Percentiles rank a stretch among this genome's conserved stretches.
These are phyloP conservation scores for Carex littledalei DNA, from an alignment of 176 grass and related monocot genomes.

Conservation along the genomic window DNA sequence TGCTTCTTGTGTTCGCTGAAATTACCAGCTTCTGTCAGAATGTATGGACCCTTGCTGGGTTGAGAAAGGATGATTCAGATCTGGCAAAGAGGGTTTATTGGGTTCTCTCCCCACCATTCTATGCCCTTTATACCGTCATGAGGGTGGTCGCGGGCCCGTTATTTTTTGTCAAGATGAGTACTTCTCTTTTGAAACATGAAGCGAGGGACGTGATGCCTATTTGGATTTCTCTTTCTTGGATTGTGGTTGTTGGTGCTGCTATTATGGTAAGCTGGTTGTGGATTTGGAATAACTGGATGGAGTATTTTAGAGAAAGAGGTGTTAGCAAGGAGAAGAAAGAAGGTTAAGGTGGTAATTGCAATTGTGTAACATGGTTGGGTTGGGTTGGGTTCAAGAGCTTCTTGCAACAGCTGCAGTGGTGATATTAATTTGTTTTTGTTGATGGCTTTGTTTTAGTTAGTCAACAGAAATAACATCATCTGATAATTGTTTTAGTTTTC, in stretches of 20 bases:
- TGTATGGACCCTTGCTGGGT: slow-evolving; percentile 72
- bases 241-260: slow-evolving; percentile 61
- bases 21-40: slow-evolving; percentile 84
- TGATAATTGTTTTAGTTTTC: slow-evolving; percentile 12
- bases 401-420: neutral
- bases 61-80: slow-evolving; percentile 63
- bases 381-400: neutral
- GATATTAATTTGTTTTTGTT: slow-evolving; percentile 1
- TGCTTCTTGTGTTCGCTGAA: slow-evolving; percentile 78
- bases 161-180: slow-evolving; percentile 71
- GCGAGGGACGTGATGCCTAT: slow-evolving; percentile 60
- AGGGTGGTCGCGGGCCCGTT: slow-evolving; percentile 61
- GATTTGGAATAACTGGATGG: slow-evolving; percentile 95
- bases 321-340: slow-evolving; percentile 44
- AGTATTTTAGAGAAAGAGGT: slow-evolving; percentile 48
- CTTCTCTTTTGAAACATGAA: slow-evolving; percentile 60
- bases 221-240: slow-evolving; percentile 85
- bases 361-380: neutral
- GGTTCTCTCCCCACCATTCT: slow-evolving; percentile 64
- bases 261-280: slow-evolving; percentile 82
- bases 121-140: slow-evolving; percentile 73
- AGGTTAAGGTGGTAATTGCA: slow-evolving; percentile 5
- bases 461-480: slow-evolving; percentile 7
- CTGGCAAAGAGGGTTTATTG: slow-evolving; percentile 43
- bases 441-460: neutral